These are phyloP conservation scores for Sclerotinia glacialis DNA, from an alignment of 2,329 filamentous ascomycete species.

Conservation along the genomic window DNA sequence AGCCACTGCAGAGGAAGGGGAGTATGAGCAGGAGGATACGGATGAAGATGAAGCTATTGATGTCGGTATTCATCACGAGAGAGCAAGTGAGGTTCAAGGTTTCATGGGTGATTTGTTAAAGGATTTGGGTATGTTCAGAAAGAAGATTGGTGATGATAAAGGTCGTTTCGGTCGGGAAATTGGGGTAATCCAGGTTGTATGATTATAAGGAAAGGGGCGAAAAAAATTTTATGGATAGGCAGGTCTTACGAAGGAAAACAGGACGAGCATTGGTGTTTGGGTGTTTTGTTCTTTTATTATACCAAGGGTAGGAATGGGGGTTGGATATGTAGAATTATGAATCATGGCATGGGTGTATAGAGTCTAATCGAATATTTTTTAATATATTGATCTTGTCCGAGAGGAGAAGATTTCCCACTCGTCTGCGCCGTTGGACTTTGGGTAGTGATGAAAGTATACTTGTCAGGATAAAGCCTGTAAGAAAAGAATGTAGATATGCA, in stretches of 20 bases:
- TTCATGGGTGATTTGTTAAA: conserved; percentile 80
- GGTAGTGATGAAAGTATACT: background rate
- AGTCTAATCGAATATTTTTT: background rate
- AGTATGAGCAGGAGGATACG: conserved; percentile 42
- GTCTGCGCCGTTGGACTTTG: background rate
- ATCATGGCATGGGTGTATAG: background rate
- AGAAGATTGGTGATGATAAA: conserved; percentile 83
- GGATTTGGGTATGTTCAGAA: conserved; percentile 76
- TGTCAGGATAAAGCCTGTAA: background rate
- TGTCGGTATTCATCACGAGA: conserved; percentile 51
- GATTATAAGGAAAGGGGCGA: background rate
- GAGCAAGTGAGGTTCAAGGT: conserved; percentile 68
- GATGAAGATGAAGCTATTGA: conserved; percentile 60
- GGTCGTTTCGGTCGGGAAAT: conserved; percentile 51
- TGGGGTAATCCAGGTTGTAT: background rate
- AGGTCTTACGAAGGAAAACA: background rate
- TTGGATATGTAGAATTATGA: conserved; percentile 3
- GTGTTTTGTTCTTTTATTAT: conserved; percentile 19
- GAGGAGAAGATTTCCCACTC: background rate
- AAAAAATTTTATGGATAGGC: background rate
- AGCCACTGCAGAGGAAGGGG: conserved; percentile 1
- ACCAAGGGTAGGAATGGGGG: conserved; percentile 12
- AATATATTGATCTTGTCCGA: background rate
- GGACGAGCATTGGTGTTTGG: conserved; percentile 13
- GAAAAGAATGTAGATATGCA: background rate